Percentiles rank a stretch among this genome's conserved stretches.
Conservation (phyloP, 2,329 filamentous ascomycete species). For the Aspergillus eucalypticola region DNA sequence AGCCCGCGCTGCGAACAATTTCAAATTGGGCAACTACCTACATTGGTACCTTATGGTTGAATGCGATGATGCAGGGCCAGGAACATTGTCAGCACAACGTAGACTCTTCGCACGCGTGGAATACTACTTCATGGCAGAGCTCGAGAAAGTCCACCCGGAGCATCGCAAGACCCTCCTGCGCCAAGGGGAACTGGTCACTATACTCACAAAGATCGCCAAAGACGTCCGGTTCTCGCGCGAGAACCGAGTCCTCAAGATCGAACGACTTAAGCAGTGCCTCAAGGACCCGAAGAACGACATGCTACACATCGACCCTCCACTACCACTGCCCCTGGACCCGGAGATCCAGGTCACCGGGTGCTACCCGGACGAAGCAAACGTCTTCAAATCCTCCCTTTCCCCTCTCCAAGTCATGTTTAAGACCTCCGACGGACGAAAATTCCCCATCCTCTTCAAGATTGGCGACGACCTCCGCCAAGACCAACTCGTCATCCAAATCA, state of each 20-base stretch:
- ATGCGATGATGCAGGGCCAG: slow-evolving; percentile 77
- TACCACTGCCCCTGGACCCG: slow-evolving; percentile 87
- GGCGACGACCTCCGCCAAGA: slow-evolving; percentile 96
- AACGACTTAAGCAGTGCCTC: slow-evolving; percentile 79
- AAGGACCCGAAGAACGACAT: slow-evolving; percentile 90
- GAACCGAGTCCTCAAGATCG: slow-evolving; percentile 75
- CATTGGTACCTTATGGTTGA: slow-evolving; percentile 99
- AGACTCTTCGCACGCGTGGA: slow-evolving; percentile 90
- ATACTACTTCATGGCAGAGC: slow-evolving; percentile 91
- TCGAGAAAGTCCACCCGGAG: slow-evolving; percentile 73
- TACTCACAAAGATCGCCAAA: slow-evolving; percentile 83
- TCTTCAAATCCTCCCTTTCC: slow-evolving; percentile 93
- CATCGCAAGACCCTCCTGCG: slow-evolving; percentile 74
- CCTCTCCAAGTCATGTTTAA: slow-evolving; percentile 91
- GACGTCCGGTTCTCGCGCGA: slow-evolving; percentile 82
- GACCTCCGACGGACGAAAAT: slow-evolving; percentile 72
- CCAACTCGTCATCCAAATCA: slow-evolving; percentile 95
- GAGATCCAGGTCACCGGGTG: slow-evolving; percentile 76
- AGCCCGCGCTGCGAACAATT: slow-evolving; percentile 80
- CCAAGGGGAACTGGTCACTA: slow-evolving; percentile 85
- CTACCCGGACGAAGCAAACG: slow-evolving; percentile 78
- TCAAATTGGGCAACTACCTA: slow-evolving; percentile 89
- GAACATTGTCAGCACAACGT: slow-evolving; percentile 72
- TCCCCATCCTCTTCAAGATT: slow-evolving; percentile 95
- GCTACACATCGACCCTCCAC: slow-evolving; percentile 74